phyloP scores from a whole-genome alignment of 2,329 filamentous ascomycete species.

The Botrytis pseudocinerea region DNA sequence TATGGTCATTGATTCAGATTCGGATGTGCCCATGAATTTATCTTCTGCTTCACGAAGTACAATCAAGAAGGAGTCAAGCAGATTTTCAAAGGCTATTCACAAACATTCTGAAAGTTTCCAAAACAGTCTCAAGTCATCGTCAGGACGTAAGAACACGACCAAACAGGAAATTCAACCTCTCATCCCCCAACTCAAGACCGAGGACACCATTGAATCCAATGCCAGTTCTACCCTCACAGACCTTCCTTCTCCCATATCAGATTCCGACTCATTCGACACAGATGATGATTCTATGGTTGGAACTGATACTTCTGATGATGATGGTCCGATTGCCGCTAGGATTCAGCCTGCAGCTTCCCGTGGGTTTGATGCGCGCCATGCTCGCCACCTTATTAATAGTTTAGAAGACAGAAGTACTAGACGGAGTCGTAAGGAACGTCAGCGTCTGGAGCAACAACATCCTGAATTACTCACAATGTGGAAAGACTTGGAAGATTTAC shows the following conservation, averaged over 20 bases:
- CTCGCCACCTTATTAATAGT: conserved; percentile 25
- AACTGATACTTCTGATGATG: conserved; percentile 18
- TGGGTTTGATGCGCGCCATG: conserved; percentile 11
- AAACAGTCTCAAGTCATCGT: not conserved
- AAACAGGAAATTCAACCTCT: not conserved
- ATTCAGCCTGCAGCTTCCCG: not conserved
- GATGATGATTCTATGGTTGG: conserved; percentile 22
- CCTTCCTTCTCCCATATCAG: not conserved
- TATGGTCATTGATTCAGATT: conserved; percentile 30
- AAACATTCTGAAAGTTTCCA: conserved; percentile 15
- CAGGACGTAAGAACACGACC: not conserved
- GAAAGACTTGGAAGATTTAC: conserved; percentile 68
- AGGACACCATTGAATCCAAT: conserved; percentile 27
- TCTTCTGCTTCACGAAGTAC: conserved; percentile 7
- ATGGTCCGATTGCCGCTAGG: not conserved
- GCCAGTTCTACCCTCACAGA: conserved; percentile 6
- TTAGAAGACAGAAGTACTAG: conserved; percentile 42
- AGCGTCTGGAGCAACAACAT: conserved; percentile 72
- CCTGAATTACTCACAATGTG: conserved; percentile 84
- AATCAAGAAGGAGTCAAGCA: not conserved
- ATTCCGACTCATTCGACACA: conserved; percentile 29
- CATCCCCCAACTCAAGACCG: conserved; percentile 19
- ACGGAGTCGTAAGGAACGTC: conserved; percentile 52
- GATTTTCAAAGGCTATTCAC: not conserved
- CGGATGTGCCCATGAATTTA: conserved; percentile 25